Evolutionary conservation across 805 yeast genomes (phyloP).

Genomic region (Priceomyces medius): DNA sequence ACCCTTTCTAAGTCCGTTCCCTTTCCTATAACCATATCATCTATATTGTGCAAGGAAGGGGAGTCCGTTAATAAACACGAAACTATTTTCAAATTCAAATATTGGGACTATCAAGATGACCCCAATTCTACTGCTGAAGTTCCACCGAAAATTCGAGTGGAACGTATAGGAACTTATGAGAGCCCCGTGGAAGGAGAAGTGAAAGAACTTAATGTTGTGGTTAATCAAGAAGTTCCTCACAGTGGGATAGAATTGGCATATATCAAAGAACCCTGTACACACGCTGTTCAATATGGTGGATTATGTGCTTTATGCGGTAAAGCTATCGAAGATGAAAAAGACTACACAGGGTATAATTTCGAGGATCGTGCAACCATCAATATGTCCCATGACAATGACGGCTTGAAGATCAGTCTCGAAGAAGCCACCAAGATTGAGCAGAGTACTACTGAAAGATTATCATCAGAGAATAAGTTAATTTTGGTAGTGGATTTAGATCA

Average conservation of each 20-base stretch:
- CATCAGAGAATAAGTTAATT: slow-evolving; percentile 66
- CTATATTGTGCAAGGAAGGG: slow-evolving; percentile 46
- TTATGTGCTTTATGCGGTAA: slow-evolving; percentile 91
- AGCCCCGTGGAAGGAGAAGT: slow-evolving; percentile 78
- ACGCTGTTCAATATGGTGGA: slow-evolving; percentile 92
- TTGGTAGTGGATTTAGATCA: slow-evolving; percentile 96
- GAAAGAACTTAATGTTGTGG: slow-evolving; percentile 45
- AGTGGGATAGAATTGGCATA: slow-evolving; percentile 45
- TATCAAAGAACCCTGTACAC: slow-evolving; percentile 82
- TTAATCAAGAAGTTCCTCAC: slow-evolving; percentile 62
- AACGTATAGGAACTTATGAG: slow-evolving; percentile 74
- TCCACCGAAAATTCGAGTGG: slow-evolving; percentile 54
- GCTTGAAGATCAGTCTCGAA: slow-evolving; percentile 74
- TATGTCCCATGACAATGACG: slow-evolving; percentile 86
- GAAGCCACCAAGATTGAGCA: slow-evolving; percentile 88
- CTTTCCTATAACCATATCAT: slow-evolving; percentile 65
- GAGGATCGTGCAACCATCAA: slow-evolving; percentile 78
- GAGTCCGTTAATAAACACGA: slow-evolving; percentile 50
- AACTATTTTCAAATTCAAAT: slow-evolving; percentile 59
- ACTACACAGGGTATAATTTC: slow-evolving; percentile 67
- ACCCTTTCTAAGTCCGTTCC: slow-evolving; percentile 61
- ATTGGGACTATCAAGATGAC: slow-evolving; percentile 63
- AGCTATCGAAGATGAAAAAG: slow-evolving; percentile 64
- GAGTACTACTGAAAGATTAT: slow-evolving; percentile 57
- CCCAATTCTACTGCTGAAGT: slow-evolving; percentile 46